Evolutionary conservation across 306 rosid species (phyloP).

Genomic region (Macrotyloma uniflorum): DNA sequence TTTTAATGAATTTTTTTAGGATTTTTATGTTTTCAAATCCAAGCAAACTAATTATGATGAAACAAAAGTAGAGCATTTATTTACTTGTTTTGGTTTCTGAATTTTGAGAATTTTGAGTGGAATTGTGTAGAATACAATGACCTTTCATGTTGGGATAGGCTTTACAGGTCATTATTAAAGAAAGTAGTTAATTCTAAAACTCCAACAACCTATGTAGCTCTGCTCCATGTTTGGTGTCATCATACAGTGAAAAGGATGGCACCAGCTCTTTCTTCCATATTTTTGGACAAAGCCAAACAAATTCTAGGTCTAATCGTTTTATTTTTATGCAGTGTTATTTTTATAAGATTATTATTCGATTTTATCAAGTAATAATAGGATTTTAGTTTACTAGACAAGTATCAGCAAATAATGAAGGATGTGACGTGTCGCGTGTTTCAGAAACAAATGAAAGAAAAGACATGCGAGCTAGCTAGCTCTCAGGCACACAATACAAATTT

Average conservation of each 20-base stretch:
- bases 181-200: neutral
- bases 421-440: no score
- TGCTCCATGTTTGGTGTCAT: neutral
- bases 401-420: no score
- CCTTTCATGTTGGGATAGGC: slow-evolving; percentile 19
- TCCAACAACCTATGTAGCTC: slow-evolving; percentile 11
- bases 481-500: neutral
- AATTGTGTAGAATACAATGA: slow-evolving; percentile 5
- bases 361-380: no score
- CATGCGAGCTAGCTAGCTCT: neutral
- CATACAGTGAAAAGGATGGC: neutral
- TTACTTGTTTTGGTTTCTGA: slow-evolving; percentile 22
- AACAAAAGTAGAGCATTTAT: no score
- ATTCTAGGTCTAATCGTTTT: neutral
- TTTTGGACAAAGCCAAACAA: neutral
- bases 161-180: slow-evolving; percentile 10
- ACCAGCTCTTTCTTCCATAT: neutral
- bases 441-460: slow-evolving; percentile 7
- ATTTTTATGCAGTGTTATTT: neutral
- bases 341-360: no score
- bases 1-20: no score
- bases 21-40: no score
- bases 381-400: no score
- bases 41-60: no score
- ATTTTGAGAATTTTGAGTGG: neutral